A percentile compares a stretch with the other conserved stretches of the same genome.
Evolutionary conservation across 2,329 filamentous ascomycete genomes (phyloP).

Genomic region (Tolypocladium sp.): DNA sequence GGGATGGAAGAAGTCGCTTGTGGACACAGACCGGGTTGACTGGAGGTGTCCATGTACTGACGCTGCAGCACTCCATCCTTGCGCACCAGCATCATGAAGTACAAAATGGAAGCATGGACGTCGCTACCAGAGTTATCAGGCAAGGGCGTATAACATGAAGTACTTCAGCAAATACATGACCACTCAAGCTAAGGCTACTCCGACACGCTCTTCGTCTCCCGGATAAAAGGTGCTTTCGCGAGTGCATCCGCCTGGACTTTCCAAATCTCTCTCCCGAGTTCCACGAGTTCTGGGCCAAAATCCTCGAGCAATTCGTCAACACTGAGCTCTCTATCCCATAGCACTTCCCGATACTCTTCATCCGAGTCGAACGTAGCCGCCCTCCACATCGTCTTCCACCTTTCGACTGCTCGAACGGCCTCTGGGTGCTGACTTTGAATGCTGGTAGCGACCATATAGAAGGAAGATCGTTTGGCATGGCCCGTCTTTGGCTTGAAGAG

Average conservation of each 20-base stretch:
- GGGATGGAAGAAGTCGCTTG: too few species aligned
- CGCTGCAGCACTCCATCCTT: too few species aligned
- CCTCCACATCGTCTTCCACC: conserved; percentile 31
- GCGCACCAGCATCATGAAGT: too few species aligned
- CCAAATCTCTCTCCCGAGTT: conserved; percentile 23
- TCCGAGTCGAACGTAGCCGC: conserved; percentile 26
- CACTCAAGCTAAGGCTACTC: too few species aligned
- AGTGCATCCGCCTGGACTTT: conserved; percentile 22
- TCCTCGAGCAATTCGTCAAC: conserved; percentile 17
- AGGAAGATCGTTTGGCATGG: conserved; percentile 31
- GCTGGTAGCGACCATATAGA: conserved; percentile 40
- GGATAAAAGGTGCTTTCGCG: background rate
- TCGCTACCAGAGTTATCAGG: too few species aligned
- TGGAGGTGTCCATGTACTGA: too few species aligned
- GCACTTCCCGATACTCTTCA: conserved; percentile 10
- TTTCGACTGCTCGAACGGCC: conserved; percentile 23
- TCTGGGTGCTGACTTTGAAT: conserved; percentile 21
- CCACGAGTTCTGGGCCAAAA: conserved; percentile 24
- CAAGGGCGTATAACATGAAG: too few species aligned
- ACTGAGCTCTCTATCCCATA: background rate
- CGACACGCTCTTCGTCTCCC: background rate
- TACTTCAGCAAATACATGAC: too few species aligned
- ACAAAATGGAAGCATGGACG: too few species aligned
- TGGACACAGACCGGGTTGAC: too few species aligned
- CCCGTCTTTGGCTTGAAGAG: conserved; percentile 33